Evolutionary conservation across 75 land plant genomes (phyloP).

Genomic region (Chamaecyparis obtusa): DNA sequence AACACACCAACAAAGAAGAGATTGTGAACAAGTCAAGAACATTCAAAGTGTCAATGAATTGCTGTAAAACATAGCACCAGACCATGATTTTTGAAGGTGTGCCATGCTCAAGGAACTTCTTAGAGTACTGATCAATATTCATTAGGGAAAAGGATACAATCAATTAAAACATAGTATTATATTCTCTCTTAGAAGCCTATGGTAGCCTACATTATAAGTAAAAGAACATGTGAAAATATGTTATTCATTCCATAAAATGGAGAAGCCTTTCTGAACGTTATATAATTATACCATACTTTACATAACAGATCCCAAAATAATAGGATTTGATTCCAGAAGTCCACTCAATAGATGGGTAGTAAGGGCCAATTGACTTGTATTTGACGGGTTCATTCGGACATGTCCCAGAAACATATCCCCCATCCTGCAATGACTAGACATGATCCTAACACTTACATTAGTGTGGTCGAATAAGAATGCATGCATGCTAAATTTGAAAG

Average conservation of each 20-base stretch:
- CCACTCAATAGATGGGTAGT: background rate
- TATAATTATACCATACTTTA: background rate
- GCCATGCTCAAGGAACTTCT: background rate
- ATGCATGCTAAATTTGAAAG: background rate
- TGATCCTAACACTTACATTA: background rate
- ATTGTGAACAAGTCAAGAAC: background rate
- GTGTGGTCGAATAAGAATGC: background rate
- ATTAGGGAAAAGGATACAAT: background rate
- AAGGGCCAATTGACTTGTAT: background rate
- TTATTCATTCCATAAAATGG: background rate
- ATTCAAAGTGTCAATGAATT: background rate
- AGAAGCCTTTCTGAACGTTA: background rate
- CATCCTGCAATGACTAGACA: background rate
- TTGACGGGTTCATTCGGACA: background rate
- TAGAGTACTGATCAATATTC: background rate
- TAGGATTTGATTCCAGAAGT: background rate
- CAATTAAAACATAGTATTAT: background rate
- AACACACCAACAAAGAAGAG: background rate
- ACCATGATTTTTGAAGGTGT: background rate
- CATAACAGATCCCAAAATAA: background rate
- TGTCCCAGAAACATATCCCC: background rate
- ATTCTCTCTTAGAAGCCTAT: background rate
- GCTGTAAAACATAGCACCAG: background rate
- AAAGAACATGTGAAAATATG: background rate
- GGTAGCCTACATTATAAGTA: background rate